Base-by-base conservation (phyloP, 495 filamentous ascomycete species). In the Apodospora peruviana region DNA sequence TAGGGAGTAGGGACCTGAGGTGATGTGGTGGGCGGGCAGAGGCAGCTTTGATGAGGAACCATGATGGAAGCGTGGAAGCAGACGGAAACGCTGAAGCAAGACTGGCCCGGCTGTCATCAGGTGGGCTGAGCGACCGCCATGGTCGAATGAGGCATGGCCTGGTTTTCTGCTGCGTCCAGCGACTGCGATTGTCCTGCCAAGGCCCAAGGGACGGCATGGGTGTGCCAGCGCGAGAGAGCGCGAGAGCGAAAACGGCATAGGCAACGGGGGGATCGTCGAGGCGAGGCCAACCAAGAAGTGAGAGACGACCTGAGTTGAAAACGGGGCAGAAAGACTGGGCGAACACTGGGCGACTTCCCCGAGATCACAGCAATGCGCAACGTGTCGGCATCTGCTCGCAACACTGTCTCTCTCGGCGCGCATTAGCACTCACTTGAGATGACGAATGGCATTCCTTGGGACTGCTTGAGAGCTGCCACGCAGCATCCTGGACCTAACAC, bases 61-160 rank as follows among this genome's bases (percentile, higher is more conserved):
- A 58, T 53, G 56, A 47, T 65, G 53, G 67, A 70, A 63, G 58
- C 52, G 50, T 64, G 57, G 63, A 66, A 66, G 59, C 37, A 42
- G 47, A 61, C 58, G 49, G 63, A 66, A 66, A 52, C 50, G 55
- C 61, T 64, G 52, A 25, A 20, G 7, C 52, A 44, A 20, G 47
- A 41, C 40, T 46, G 56, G 58, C 34, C 49, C 24, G 25, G 41
- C 37, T 56, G 57, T 60, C 57, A 52, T 56, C 52, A 55, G 52
- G 55, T 56, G 56, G 61, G 53, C 61, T 65, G 59, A 60, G 57
- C 43, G 48, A 58, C 58, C 36, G 36, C 40, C 48, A 53, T 41
- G 47, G 43, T 55, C 52, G 46, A 54, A 61, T 49, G 40, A 50
- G 56, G 52, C 45, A 50, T 53, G 53, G 55, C 57, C 40, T 48